phyloP scores from a whole-genome alignment of 176 grass and related monocot genomes.

The Panicum miliaceum region DNA sequence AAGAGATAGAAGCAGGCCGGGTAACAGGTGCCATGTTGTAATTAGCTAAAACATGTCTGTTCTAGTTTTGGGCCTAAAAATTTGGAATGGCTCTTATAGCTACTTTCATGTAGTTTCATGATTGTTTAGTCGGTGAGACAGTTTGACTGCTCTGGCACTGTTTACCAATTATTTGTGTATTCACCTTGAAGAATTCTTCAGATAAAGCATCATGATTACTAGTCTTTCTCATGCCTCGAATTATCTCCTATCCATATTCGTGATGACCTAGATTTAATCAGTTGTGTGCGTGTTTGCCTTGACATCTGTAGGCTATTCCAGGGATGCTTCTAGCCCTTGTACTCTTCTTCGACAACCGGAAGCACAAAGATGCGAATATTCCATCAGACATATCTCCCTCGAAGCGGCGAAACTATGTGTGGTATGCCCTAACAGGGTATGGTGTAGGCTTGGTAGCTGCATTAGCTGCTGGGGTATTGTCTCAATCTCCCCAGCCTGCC shows the following conservation, averaged over 20 bases:
- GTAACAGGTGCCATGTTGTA: neutral
- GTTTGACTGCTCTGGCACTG: neutral
- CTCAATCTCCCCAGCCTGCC: conserved; percentile 93
- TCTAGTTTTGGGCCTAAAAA: neutral
- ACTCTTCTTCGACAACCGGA: conserved; percentile 83
- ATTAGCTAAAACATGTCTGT: neutral
- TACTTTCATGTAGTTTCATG: neutral
- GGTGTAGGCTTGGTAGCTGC: conserved; percentile 78
- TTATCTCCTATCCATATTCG: neutral
- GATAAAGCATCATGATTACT: neutral
- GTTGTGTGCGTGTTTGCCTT: conserved; percentile 11
- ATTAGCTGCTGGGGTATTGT: conserved; percentile 87
- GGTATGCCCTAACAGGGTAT: conserved; percentile 86
- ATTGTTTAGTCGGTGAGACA: neutral
- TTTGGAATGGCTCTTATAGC: neutral
- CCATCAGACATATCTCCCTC: conserved; percentile 42
- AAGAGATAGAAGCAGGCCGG: neutral
- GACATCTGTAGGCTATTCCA: conserved; percentile 79
- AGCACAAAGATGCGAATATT: conserved; percentile 64
- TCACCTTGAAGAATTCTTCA: conserved; percentile 2
- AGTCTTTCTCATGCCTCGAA: neutral
- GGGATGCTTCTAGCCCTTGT: conserved; percentile 94
- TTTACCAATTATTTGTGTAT: neutral
- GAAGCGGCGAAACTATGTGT: conserved; percentile 69
- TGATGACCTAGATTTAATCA: conserved; percentile 24